Conservation (phyloP, 208 protist species). For the Trypanosoma boissoni region DNA sequence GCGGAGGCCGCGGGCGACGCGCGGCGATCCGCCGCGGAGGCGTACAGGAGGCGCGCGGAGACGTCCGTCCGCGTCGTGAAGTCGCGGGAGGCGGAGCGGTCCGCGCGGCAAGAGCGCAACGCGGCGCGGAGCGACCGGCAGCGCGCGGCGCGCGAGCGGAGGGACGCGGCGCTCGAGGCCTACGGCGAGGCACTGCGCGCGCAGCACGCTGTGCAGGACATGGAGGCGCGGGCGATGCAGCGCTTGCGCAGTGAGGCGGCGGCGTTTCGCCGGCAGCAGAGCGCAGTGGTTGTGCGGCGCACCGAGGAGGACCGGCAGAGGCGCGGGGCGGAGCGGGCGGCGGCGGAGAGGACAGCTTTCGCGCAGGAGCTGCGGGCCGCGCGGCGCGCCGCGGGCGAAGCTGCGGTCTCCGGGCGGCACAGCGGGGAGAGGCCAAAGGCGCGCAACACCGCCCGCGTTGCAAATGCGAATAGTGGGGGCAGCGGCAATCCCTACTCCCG, state of each 20-base stretch:
- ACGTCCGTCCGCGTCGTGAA: not conserved
- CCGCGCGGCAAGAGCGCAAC: too few species aligned
- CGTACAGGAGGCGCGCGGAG: too few species aligned
- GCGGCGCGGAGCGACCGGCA: not conserved
- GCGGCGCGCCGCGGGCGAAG: too few species aligned
- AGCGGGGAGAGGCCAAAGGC: not conserved
- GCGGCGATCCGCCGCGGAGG: too few species aligned
- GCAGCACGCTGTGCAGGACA: conserved; percentile 16
- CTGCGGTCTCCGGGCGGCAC: not conserved
- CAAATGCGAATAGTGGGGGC: too few species aligned
- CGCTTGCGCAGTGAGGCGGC: conserved; percentile 12
- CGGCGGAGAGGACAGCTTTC: not conserved
- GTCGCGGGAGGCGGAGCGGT: not conserved
- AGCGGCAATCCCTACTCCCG: too few species aligned
- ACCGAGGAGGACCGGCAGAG: conserved; percentile 7
- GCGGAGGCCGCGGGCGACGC: too few species aligned
- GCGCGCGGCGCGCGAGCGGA: too few species aligned
- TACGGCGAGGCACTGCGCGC: conserved; percentile 7
- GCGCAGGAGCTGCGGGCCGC: conserved; percentile 4
- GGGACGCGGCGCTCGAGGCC: not conserved
- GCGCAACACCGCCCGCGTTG: too few species aligned
- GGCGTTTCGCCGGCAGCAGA: conserved; percentile 21
- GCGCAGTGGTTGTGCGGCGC: not conserved
- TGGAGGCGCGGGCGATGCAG: conserved; percentile 9
- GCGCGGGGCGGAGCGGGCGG: conserved; percentile 11